Base-by-base conservation (phyloP, 768 basidiomycete species). In the Amylocystis lapponica region DNA sequence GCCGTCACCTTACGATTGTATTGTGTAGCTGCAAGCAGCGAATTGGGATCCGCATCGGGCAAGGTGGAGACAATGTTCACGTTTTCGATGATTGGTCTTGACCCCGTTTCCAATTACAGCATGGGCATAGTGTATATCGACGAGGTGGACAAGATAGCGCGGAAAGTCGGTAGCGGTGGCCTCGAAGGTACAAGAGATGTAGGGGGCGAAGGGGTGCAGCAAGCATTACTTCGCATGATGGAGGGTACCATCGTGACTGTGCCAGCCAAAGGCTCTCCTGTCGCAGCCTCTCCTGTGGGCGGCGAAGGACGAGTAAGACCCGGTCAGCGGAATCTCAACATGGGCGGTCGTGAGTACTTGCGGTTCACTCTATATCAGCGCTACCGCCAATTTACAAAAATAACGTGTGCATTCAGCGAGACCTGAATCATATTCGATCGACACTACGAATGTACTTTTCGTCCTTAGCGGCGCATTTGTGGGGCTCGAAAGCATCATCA, bases 121-220 rank as follows among this genome's bases (percentile, higher is more conserved):
- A 82, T 82, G 60, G 94, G 94, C 5, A 96, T 98, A 48, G 83
- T 97, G 25, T 95, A 95, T 58, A 93, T 98, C 36, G 95, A 98
- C 56, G 95, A 98, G 66, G 71, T 93, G 2, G 95, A 97, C 67
- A 97, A 98, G 67, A 81, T 96, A 46, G 86, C 91, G 12, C 75
- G 79, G 37, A 84, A 78, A 54, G 51, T 60, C 12, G 54, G 56
- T 29, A 59, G 70, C 5, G 64, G 74, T 33, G 83, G 84, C 4
- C 68, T 70, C 22, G 86, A 88, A 51, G 79, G 81, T 3, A 78
- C 83, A 5, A 75, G 86, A 52, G 94, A 97, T 60, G 93, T 98
- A 1, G 85, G 90, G 19, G 94, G 94, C 9, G 93, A 96, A 71
- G 94, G 94, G 26, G 94, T 98, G 5, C 94, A 98, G 56, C 93